Percentiles rank a stretch among this genome's conserved stretches.
Evolutionary conservation across 306 rosid genomes (phyloP).

Genomic region (Cicer bijugum): DNA sequence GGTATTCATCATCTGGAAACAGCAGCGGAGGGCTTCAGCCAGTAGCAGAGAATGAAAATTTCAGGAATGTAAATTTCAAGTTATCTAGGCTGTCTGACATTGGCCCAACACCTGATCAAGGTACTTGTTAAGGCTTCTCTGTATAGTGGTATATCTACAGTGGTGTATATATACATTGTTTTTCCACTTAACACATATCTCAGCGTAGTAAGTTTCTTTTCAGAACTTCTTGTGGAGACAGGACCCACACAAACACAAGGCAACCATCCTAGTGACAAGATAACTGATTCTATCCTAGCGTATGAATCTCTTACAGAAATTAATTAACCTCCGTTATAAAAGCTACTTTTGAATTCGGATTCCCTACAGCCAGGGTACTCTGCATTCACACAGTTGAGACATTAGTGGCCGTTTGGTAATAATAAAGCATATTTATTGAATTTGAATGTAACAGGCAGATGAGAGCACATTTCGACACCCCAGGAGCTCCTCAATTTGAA

Average conservation of each 20-base stretch:
- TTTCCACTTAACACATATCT: constrained; percentile 24
- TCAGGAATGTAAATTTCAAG: constrained; percentile 56
- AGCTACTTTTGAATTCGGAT: neutral
- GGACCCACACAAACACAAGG: constrained; percentile 78
- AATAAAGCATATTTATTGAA: constrained; percentile 21
- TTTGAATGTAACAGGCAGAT: constrained; percentile 60
- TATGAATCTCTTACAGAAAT: constrained; percentile 42
- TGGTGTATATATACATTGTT: neutral
- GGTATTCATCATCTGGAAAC: constrained; percentile 65
- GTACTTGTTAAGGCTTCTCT: constrained; percentile 46
- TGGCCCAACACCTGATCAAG: constrained; percentile 65
- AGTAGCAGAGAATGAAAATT: constrained; percentile 62
- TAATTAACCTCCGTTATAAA: constrained; percentile 11
- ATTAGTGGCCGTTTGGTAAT: neutral
- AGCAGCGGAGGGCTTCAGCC: constrained; percentile 66
- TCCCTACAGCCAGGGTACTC: too few relatives aligned
- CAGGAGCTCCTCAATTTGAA: constrained; percentile 71
- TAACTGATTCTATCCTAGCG: constrained; percentile 71
- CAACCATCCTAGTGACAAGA: constrained; percentile 55
- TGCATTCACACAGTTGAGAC: too few relatives aligned
- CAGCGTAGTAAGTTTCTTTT: constrained; percentile 42
- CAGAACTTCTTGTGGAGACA: constrained; percentile 83
- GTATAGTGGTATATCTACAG: too few relatives aligned
- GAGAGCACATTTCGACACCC: constrained; percentile 73
- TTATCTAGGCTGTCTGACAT: constrained; percentile 55